These are phyloP conservation scores for Capsella rubella DNA, from an alignment of 441 rosid species.

Conservation along the genomic window DNA sequence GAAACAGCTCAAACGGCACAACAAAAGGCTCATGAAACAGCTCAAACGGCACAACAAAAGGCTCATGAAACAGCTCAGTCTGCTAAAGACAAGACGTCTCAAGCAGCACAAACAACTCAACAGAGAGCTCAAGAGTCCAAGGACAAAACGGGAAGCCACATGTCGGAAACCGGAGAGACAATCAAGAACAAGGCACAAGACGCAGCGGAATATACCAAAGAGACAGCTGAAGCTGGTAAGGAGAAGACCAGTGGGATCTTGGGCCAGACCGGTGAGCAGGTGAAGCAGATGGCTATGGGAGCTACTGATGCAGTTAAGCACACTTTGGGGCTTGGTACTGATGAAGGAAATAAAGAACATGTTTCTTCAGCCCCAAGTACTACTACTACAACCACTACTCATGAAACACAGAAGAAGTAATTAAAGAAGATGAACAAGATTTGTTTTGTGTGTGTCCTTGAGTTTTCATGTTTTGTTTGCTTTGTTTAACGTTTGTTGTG, in stretches of 20 bases:
- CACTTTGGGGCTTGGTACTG: slow-evolving; percentile 52
- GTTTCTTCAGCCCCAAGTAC: slow-evolving; percentile 25
- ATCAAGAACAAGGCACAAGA: slow-evolving; percentile 32
- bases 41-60: slow-evolving; percentile 44
- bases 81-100: slow-evolving; percentile 50
- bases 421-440: background rate
- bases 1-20: no score
- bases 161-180: slow-evolving; percentile 41
- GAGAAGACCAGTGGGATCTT: slow-evolving; percentile 52
- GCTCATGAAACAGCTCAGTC: slow-evolving; percentile 42
- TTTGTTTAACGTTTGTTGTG: background rate
- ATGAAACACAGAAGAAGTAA: slow-evolving; percentile 25
- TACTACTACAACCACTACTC: slow-evolving; percentile 26
- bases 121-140: slow-evolving; percentile 40
- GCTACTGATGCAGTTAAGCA: slow-evolving; percentile 62
- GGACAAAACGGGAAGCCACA: slow-evolving; percentile 35
- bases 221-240: slow-evolving; percentile 42
- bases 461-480: background rate
- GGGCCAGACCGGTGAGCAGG: slow-evolving; percentile 62
- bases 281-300: slow-evolving; percentile 58
- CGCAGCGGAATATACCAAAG: slow-evolving; percentile 30
- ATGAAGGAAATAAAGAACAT: slow-evolving; percentile 35
- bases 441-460: background rate
- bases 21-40: no score
- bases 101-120: slow-evolving; percentile 36